Evolutionary conservation across 805 yeast genomes (phyloP).

Genomic region (Monosporozyma aquatica): DNA sequence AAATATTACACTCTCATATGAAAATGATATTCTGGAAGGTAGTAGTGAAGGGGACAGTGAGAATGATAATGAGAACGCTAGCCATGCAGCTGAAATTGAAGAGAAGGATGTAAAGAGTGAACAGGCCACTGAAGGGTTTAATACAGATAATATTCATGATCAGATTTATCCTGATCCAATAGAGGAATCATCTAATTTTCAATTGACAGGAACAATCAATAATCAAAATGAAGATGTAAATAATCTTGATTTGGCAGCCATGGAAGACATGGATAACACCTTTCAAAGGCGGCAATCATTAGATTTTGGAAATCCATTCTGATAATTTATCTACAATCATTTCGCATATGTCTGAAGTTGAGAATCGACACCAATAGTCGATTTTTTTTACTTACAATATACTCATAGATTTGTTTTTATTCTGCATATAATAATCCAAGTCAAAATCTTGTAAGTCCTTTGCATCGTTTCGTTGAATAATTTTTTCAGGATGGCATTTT

Average conservation of each 20-base stretch:
- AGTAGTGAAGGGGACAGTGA: neutral
- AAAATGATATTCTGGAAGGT: conserved; percentile 12
- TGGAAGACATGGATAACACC: conserved; percentile 28
- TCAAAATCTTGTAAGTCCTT: no score
- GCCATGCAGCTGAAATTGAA: neutral
- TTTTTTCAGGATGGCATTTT: no score
- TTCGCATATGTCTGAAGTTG: no score
- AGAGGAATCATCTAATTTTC: conserved; percentile 1
- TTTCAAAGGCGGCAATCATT: conserved; percentile 29
- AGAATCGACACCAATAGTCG: neutral
- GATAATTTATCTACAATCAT: no score
- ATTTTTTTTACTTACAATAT: no score
- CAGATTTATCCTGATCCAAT: conserved; percentile 1
- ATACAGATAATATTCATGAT: conserved; percentile 5
- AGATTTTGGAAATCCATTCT: conserved; percentile 11
- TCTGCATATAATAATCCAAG: no score
- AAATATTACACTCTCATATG: conserved; percentile 25
- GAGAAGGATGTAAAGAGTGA: conserved; percentile 1
- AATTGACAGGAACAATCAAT: neutral
- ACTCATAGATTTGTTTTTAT: no score
- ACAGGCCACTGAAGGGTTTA: conserved; percentile 1
- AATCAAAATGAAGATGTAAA: conserved; percentile 3
- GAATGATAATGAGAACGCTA: neutral
- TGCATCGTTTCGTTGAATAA: no score
- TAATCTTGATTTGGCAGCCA: conserved; percentile 23